These are phyloP conservation scores for Cordyceps cicadae DNA, from an alignment of 2,329 filamentous ascomycete genomes.

Conservation along the genomic window DNA sequence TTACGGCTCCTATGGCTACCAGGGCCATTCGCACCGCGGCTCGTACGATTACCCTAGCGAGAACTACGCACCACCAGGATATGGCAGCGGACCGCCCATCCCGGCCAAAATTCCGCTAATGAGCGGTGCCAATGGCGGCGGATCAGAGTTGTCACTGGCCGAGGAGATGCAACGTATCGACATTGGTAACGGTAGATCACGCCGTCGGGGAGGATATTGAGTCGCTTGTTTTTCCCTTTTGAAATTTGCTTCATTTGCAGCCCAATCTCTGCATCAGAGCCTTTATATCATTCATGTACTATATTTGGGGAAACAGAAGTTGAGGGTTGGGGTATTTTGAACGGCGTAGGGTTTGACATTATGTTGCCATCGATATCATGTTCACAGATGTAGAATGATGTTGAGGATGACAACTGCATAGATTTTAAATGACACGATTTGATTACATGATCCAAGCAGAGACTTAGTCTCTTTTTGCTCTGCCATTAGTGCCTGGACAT, in stretches of 20 bases:
- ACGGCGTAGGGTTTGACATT: neutral
- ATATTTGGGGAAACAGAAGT: constrained; percentile 9
- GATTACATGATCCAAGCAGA: neutral
- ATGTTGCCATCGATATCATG: neutral
- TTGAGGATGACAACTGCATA: neutral
- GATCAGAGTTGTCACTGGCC: constrained; percentile 50
- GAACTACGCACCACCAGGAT: constrained; percentile 38
- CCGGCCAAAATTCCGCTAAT: constrained; percentile 63
- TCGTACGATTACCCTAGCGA: constrained; percentile 48
- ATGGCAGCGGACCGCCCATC: constrained; percentile 44
- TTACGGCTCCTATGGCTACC: constrained; percentile 22
- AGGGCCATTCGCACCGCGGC: constrained; percentile 32
- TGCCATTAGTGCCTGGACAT: neutral
- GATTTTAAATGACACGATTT: neutral
- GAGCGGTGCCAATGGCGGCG: constrained; percentile 34
- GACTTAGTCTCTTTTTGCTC: neutral
- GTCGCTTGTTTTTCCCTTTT: neutral
- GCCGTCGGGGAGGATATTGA: constrained; percentile 40
- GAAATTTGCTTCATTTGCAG: neutral
- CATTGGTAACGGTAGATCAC: constrained; percentile 51
- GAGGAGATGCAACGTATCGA: constrained; percentile 64
- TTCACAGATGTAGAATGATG: neutral
- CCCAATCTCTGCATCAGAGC: neutral
- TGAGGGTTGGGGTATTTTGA: neutral
- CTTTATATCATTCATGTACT: constrained; percentile 10